Percentiles rank a stretch among this genome's conserved stretches.
Conservation (phyloP, 352 stramenopile genomes). For the Phytophthora tubulina region DNA sequence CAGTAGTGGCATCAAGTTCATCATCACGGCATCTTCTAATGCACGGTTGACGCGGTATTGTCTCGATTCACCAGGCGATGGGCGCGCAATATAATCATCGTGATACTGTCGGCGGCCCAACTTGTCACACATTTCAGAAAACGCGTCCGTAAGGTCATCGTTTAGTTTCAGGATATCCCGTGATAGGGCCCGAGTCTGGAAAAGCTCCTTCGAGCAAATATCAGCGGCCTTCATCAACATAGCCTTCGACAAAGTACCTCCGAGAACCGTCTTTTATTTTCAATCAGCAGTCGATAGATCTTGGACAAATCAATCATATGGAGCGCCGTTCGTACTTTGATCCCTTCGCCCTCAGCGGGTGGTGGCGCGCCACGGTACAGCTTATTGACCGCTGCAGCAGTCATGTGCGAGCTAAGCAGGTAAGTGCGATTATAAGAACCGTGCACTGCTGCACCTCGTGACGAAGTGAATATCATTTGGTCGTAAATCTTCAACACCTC, state of each 20-base stretch:
- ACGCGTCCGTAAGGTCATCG: constrained; percentile 43
- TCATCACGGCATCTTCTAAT: constrained; percentile 38
- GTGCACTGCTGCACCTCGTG: constrained; percentile 27
- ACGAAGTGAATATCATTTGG: constrained; percentile 42
- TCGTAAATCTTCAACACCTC: constrained; percentile 40
- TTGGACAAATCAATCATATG: constrained; percentile 40
- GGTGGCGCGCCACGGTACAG: constrained; percentile 26
- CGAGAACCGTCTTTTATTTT: constrained; percentile 36
- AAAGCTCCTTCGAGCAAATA: constrained; percentile 38
- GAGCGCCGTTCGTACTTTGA: constrained; percentile 34
- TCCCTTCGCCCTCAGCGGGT: constrained; percentile 5
- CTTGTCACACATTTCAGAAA: constrained; percentile 41
- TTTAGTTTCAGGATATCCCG: constrained; percentile 45
- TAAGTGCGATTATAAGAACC: constrained; percentile 40
- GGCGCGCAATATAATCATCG: constrained; percentile 31
- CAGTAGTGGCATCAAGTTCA: constrained; percentile 40
- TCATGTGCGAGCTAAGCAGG: constrained; percentile 39
- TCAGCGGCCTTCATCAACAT: constrained; percentile 31
- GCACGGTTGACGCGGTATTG: constrained; percentile 31
- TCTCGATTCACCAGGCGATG: constrained; percentile 12
- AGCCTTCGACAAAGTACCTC: constrained; percentile 26
- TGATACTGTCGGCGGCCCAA: constrained; percentile 28
- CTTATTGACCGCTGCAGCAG: constrained; percentile 29
- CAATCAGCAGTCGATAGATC: constrained; percentile 29
- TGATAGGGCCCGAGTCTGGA: constrained; percentile 43